Base-by-base conservation (phyloP, 2,329 filamentous ascomycete species). In the Botrytis sinoallii region DNA sequence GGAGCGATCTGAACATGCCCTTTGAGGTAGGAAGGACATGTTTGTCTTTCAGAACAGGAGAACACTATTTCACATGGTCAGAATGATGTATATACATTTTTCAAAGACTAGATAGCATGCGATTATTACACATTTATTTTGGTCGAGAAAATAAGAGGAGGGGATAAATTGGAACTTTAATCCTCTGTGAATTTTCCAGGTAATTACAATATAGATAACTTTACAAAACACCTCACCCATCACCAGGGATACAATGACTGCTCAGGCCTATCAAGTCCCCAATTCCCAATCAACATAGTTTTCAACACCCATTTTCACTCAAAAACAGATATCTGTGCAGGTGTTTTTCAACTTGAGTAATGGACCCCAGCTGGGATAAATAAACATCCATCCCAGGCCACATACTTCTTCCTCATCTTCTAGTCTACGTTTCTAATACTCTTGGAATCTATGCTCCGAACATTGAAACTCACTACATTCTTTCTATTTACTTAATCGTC, bases 271-370 rank as follows among this genome's bases (percentile, higher is more conserved):
- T n/a, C 14, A n/a, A 55, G 9, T 29, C 48, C 12, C 25, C 20
- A 29, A n/a, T 55, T 14, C 12, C 7, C 16, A 14, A 2, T 4
- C 0, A 29, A 29, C 5, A 22, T 16, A 0, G 29, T 55, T 7
- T 3, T 7, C 25, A 55, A 55, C 48, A 14, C 14, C 12, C 22
- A 52, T 52, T 12, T n/a, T 52, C 10, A 52, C 10, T n/a, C 48
- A 4, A n/a, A 0, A n/a, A 14, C 6, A 52, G 1, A 3, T 6
- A n/a, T 12, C 25, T 14, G 4, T 1, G 8, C 16, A 14, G 25
- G 3, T 4, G 0, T n/a, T 52, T 52, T 25, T 52, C 22, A 52
- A 52, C 25, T 12, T 6, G 48, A n/a, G 48, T 52, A 6, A 3
- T 6, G 0, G 3, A 14, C 22, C 10, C 48, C 9, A 52, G 48